phyloP scores from a whole-genome alignment of 768 basidiomycete genomes.

The Suillus bovinus region DNA sequence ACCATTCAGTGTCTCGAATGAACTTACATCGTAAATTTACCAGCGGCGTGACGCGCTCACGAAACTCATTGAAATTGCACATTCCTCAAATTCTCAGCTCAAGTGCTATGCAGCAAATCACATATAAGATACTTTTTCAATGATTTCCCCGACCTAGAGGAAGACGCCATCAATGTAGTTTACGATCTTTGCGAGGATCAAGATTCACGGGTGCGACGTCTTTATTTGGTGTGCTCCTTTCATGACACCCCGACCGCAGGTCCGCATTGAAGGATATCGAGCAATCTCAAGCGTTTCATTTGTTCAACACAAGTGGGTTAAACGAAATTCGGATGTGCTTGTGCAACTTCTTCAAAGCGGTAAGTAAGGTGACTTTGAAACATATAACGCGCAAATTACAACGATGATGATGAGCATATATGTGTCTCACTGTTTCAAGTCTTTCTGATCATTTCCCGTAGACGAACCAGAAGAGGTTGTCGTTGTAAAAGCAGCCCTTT shows the following conservation, averaged over 20 bases:
- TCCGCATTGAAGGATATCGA: conserved; percentile 67
- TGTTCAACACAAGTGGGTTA: conserved; percentile 57
- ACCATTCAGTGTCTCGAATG: not conserved
- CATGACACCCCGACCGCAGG: conserved; percentile 36
- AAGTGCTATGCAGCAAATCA: conserved; percentile 59
- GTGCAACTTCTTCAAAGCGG: conserved; percentile 77
- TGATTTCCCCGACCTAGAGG: conserved; percentile 72
- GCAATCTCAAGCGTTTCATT: conserved; percentile 54
- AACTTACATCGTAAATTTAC: conserved; percentile 13
- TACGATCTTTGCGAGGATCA: conserved; percentile 80
- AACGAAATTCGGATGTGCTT: conserved; percentile 72
- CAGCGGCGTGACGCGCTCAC: conserved; percentile 55
- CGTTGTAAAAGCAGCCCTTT: conserved; percentile 59
- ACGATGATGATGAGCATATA: not conserved
- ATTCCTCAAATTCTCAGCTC: conserved; percentile 42
- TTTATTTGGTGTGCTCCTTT: conserved; percentile 3
- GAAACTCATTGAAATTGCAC: conserved; percentile 55
- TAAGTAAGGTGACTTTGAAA: conserved; percentile 34
- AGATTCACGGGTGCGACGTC: conserved; percentile 43
- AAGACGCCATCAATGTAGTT: conserved; percentile 73
- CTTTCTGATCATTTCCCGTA: conserved; percentile 23
- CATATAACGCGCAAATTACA: not conserved
- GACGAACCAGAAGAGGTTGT: conserved; percentile 68
- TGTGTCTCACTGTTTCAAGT: not conserved
- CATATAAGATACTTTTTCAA: conserved; percentile 60